Percentiles rank a stretch among this genome's conserved stretches.
Conservation (phyloP, 2,329 filamentous ascomycete genomes). For the Neoarthrinium moseri region DNA sequence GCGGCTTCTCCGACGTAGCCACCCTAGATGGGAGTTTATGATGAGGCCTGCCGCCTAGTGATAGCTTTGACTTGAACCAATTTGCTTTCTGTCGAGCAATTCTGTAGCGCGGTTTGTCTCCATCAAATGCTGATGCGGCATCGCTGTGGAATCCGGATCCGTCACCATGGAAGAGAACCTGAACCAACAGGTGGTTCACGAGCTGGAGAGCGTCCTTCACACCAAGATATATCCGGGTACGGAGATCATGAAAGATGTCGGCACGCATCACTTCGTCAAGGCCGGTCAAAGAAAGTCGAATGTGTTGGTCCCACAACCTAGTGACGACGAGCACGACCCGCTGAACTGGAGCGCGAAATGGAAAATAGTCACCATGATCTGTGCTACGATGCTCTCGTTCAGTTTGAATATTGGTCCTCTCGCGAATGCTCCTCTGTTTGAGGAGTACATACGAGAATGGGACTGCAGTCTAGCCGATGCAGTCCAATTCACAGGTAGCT, state of each 20-base stretch:
- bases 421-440: conserved; percentile 54
- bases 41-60: too few relatives aligned
- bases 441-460: conserved; percentile 54
- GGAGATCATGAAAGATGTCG: conserved; percentile 50
- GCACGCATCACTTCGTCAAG: conserved; percentile 64
- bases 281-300: conserved; percentile 37
- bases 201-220: conserved; percentile 20
- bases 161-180: conserved; percentile 22
- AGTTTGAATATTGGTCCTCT: conserved; percentile 38
- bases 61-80: too few relatives aligned
- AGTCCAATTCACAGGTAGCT: conserved; percentile 38
- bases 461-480: conserved; percentile 50
- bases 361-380: conserved; percentile 36
- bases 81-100: too few relatives aligned
- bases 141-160: too few relatives aligned
- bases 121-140: too few relatives aligned
- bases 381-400: conserved; percentile 37
- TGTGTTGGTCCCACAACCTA: conserved; percentile 47
- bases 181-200: conserved; percentile 16
- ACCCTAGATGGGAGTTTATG: too few relatives aligned
- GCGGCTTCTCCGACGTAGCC: too few relatives aligned
- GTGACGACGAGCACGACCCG: conserved; percentile 45
- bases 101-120: too few relatives aligned
- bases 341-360: conserved; percentile 47
- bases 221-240: conserved; percentile 33